Conservation (phyloP, 1,139 yeast genomes). For the Kodamaea anthophila region DNA sequence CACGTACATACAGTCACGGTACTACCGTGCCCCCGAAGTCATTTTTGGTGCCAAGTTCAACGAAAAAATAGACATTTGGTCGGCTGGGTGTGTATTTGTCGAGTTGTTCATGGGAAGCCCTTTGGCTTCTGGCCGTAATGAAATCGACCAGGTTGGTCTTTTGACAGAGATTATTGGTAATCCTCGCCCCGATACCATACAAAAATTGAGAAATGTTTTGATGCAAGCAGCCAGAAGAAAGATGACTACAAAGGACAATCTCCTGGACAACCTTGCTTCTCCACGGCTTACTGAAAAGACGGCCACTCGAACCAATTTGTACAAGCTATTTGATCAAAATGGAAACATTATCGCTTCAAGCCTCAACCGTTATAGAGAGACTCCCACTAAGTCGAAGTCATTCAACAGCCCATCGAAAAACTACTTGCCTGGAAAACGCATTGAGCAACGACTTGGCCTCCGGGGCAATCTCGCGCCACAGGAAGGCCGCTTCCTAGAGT, state of each 20-base stretch:
- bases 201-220: conserved; percentile 8
- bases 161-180: conserved; percentile 19
- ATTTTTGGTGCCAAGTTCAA: conserved; percentile 72
- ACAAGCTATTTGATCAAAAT: conserved; percentile 33
- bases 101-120: conserved; percentile 20
- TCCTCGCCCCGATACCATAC: conserved; percentile 12
- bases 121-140: conserved; percentile 19
- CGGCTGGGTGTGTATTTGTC: conserved; percentile 20
- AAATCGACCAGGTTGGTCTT: conserved; percentile 18
- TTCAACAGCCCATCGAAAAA: conserved; percentile 1
- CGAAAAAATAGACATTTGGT: conserved; percentile 34
- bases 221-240: conserved; percentile 6
- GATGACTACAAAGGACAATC: neutral
- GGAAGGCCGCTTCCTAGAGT: conserved; percentile 18
- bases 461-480: conserved; percentile 17
- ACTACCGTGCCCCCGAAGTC: conserved; percentile 74
- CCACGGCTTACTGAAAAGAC: conserved; percentile 8
- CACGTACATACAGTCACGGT: conserved; percentile 60
- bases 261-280: conserved; percentile 1
- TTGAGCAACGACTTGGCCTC: conserved; percentile 41
- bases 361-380: conserved; percentile 16
- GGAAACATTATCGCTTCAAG: conserved; percentile 33
- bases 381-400: neutral
- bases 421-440: conserved; percentile 13
- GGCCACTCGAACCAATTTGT: conserved; percentile 10